Base-by-base conservation (phyloP, 1,284 basidiomycete species). In the Papiliotrema laurentii region DNA sequence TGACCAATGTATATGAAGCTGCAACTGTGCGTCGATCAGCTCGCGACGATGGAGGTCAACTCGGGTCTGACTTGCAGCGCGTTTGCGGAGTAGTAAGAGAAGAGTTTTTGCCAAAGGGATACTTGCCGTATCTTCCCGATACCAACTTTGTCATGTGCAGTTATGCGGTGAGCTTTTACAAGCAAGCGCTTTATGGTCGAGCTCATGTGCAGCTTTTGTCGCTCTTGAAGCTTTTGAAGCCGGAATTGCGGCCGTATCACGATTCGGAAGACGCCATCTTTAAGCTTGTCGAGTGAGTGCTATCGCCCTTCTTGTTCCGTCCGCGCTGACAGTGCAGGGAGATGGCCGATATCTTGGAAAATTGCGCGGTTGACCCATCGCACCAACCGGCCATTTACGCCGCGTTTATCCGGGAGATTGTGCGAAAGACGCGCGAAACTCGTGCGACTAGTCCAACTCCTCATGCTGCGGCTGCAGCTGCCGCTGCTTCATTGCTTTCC, bases 141-240 rank as follows among this genome's bases (percentile, higher is more conserved):
- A 88, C 89, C 7, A 87, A 90, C 64, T 94, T 89, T 64, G 89
- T 97, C 22, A 87, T 89, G 77, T 83, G 83, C 45, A 88, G 87
- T 11, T 97, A 96, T 73, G 68, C 69, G 19, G 68, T 71, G 44
- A 54, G 66, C 58, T 6, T 22, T 16, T 27, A 19, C 16, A 26
- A 24, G 19, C 5, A 14, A 16, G 25, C 22, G 27, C 14, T 5
- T 26, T 24, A 6, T 41, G 25, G n/a, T 26, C 31, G 26, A 45
- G 33, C 6, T 39, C 11, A 26, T 19, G 1, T 50, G 18, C 85
- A 88, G 16, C 83, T 92, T 13, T 75, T 93, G 50, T 92, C 86
- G 59, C 75, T 93, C 51, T 76, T 94, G 51, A 93, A 93, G 82
- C 87, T 90, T 47, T 58, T 71, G 42, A 72, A 72, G 49, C 70